Base-by-base conservation (phyloP, 805 yeast species). In the Grigorovia humatica region DNA sequence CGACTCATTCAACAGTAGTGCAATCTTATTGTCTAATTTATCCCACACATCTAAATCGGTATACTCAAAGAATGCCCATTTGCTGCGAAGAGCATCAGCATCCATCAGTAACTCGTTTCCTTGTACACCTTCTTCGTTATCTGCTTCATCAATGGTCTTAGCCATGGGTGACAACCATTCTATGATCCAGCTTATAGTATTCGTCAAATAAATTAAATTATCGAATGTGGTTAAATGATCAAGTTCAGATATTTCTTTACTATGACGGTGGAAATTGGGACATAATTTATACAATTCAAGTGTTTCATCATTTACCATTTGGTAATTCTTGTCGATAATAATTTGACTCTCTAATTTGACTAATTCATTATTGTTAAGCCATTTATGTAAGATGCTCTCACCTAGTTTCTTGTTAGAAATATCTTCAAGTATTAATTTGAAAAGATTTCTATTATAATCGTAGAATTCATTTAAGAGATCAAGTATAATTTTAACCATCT, bases 151-250 rank as follows among this genome's bases (percentile, higher is more conserved):
- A 6, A 69, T 63, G 9, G 71, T 72, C 49, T 77, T 76, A 50
- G 77, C 71, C 60, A 82, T 66, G 5, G 61, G 61, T 0, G 86
- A 83, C 45, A 86, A 70, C 85, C 89, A 82, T 17, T 70, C 59
- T 43, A 79, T 64, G 2, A 82, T 68, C 81, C 88, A 79, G 17
- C 73, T 68, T 1, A 83, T 56, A 4, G 85, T 77, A 13, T 77
- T 71, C 18, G 81, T 68, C 45, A 86, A 68, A 50, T 79, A 68
- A 12, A 82, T 70, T 3, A 82, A 70, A 19, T 76, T 73, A 47
- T 74, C 74, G 55, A 82, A 73, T 13, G 79, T 71, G 13, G 74
- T 74, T 45, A 85, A 68, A 13, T 80, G 60, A 54, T 82, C 87
- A 23, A 74, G 75, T 49, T 75, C 75, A 6, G 68, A 66, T 9